Base-by-base conservation (phyloP, 345 rosid genomes). In the Gossypium bickii region DNA sequence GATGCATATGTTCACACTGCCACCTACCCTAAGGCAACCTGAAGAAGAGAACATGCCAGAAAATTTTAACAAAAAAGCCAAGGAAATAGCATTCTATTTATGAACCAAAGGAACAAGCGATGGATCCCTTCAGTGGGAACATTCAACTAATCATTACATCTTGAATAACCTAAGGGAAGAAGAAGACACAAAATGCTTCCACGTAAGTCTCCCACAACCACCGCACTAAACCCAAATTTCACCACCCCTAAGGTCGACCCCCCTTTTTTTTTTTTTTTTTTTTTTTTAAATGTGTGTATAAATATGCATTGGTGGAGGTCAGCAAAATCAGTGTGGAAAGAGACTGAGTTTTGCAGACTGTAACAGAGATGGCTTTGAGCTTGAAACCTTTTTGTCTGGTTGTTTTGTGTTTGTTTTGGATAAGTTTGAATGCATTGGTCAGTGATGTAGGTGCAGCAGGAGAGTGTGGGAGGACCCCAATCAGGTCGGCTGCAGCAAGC, bases 391-490 rank as follows among this genome's bases (percentile, higher is more conserved):
- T 1, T 67, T 45, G 18, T 34, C n/a, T 43, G 2, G 69, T 65
- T 43, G 51, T 43, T 41, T 4, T 65, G 4, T 65, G 87, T 13
- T 62, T 81, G 59, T 17, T 83, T 68, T 45, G 85, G 58, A 3
- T 89, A 20, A 78, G 69, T 57, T 75, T 84, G 7, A 22, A 56
- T 59, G 71, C 20, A 29, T 67, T 79, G 3, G 24, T 76, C 2
- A 12, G 61, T 20, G 79, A 29, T 3, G 78, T 9, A 12, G 79
- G 80, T 44, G 95, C 84, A 0, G 97, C 89, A 0, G 92, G 93
- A 15, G 93, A 82, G 80, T 92, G 97, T 41, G 94, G 98, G 73
- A 88, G 59, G 71, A 89, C 87, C 3, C 97, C 97, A 0, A 87
- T 93, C 1, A 51, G 77, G 52, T 80, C 87, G 0, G 96, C 94